phyloP scores from a whole-genome alignment of 176 grass and related monocot species.

The Eleusine coracana region DNA sequence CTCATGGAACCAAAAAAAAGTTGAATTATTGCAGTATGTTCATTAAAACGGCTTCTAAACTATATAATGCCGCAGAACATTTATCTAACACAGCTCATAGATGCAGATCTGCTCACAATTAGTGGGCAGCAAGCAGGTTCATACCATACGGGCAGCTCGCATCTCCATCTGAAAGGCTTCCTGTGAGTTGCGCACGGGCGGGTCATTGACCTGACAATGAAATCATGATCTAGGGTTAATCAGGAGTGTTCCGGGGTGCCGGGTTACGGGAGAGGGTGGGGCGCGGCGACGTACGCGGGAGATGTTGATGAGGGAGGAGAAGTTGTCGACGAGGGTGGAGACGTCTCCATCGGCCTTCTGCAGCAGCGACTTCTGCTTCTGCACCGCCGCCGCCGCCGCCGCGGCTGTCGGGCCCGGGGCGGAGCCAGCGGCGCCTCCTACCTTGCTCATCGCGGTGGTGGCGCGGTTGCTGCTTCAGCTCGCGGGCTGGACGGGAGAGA shows the following conservation, averaged over 20 bases:
- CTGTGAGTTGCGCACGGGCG: slow-evolving; percentile 84
- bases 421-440: slow-evolving; percentile 31
- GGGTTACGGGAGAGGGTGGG: neutral
- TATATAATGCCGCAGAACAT: neutral
- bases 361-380: slow-evolving; percentile 85
- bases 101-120: neutral
- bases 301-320: slow-evolving; percentile 69
- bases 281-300: slow-evolving; percentile 51
- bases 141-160: slow-evolving; percentile 53
- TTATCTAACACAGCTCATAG: neutral
- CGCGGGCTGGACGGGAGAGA: neutral
- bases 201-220: slow-evolving; percentile 70
- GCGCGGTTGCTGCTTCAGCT: neutral
- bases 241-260: neutral
- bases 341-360: slow-evolving; percentile 75
- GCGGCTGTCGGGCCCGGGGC: slow-evolving; percentile 68
- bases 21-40: neutral
- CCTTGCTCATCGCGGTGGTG: slow-evolving; percentile 40
- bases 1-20: neutral
- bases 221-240: neutral
- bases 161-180: slow-evolving; percentile 86
- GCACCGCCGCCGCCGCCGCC: slow-evolving; percentile 53
- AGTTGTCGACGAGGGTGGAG: slow-evolving; percentile 74
- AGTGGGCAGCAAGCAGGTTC: neutral
- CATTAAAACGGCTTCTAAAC: neutral